These are phyloP conservation scores for Arabidopsis suecica DNA, from an alignment of 345 rosid species.

Conservation along the genomic window DNA sequence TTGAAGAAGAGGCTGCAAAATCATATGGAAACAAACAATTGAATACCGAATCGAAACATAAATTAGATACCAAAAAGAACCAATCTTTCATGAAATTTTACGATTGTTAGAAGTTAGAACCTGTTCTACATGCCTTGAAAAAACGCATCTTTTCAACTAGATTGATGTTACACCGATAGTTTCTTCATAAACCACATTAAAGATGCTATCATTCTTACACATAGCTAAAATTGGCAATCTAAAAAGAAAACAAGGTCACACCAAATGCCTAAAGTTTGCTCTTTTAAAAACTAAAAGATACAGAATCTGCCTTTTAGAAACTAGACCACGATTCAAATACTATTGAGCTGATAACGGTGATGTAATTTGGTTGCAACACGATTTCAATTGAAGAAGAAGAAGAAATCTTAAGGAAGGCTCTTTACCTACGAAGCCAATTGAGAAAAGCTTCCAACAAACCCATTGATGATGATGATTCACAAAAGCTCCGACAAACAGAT, in stretches of 20 bases:
- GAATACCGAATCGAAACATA: neutral
- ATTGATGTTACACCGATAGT: neutral
- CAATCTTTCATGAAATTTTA: neutral
- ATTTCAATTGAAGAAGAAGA: neutral
- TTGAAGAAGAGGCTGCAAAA: constrained; percentile 77
- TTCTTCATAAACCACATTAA: neutral
- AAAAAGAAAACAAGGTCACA: neutral
- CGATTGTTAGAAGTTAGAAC: neutral
- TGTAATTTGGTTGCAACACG: constrained; percentile 2
- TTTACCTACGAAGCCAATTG: constrained; percentile 80
- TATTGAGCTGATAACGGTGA: neutral
- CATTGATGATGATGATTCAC: constrained; percentile 44
- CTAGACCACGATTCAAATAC: neutral
- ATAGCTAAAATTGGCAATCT: constrained; percentile 7
- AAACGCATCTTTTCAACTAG: neutral
- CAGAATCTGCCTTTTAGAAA: neutral
- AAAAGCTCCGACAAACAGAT: constrained; percentile 17
- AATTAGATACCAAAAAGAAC: neutral
- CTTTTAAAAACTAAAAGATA: neutral
- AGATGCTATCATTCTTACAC: constrained; percentile 9
- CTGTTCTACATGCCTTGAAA: neutral
- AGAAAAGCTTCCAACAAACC: constrained; percentile 75
- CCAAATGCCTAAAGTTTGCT: neutral
- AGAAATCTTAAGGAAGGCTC: neutral
- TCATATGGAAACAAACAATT: neutral